Conservation (phyloP, 805 yeast genomes). For the Kodamaea lidongshanica region DNA sequence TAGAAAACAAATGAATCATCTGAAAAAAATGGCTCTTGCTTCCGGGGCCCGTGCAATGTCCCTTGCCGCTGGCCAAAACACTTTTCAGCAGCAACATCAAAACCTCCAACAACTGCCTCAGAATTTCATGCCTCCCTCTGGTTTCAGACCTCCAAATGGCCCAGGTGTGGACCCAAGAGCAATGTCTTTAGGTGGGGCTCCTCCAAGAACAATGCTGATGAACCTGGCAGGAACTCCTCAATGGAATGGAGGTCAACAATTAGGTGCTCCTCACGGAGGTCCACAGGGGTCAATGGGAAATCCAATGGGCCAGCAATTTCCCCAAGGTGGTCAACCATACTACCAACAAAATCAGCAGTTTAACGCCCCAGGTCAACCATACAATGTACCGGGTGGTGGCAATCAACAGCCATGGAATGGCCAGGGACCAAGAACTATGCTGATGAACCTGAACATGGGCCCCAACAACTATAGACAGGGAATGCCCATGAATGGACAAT, state of each 20-base stretch:
- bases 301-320: conserved; percentile 9
- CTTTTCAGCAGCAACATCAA: conserved; percentile 17
- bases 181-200: conserved; percentile 11
- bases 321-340: conserved; percentile 5
- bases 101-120: too few relatives aligned
- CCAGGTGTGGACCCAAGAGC: conserved; percentile 11
- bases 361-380: conserved; percentile 1
- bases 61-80: conserved; percentile 31
- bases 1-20: conserved; percentile 62
- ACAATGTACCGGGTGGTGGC: too few relatives aligned
- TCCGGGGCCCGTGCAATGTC: conserved; percentile 43
- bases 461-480: too few relatives aligned
- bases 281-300: conserved; percentile 2
- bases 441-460: too few relatives aligned
- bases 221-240: conserved; percentile 15
- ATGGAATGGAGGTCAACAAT: conserved; percentile 26
- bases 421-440: too few relatives aligned
- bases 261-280: conserved; percentile 1
- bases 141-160: conserved; percentile 5
- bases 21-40: conserved; percentile 51
- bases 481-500: too few relatives aligned
- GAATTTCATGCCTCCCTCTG: conserved; percentile 1
- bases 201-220: conserved; percentile 11
- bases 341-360: conserved; percentile 1
- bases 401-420: too few relatives aligned